phyloP scores from a whole-genome alignment of 257 asterid species.

The Primulina eburnea region DNA sequence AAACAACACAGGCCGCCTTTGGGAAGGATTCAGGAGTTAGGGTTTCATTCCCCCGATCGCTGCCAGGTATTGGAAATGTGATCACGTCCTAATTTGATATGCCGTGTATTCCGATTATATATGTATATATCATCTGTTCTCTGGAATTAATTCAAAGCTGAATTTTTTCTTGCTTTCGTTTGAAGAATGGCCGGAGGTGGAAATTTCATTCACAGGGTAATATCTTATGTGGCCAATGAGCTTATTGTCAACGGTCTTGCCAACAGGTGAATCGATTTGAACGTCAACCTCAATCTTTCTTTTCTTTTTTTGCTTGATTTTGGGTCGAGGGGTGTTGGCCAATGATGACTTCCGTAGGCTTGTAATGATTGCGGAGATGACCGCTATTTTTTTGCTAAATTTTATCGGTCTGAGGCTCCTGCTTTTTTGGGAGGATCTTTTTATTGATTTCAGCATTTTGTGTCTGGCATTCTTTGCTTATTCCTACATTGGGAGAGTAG shows the following conservation, averaged over 20 bases:
- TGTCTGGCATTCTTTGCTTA: neutral
- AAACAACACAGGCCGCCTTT: neutral
- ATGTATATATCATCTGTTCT: no score
- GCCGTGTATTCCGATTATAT: neutral
- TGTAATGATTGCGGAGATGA: conserved; percentile 43
- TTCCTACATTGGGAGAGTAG: neutral
- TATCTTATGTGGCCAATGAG: conserved; percentile 61
- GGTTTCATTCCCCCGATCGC: conserved; percentile 13
- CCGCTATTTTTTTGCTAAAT: conserved; percentile 15
- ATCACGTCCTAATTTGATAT: neutral
- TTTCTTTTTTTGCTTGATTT: no score
- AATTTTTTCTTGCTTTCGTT: neutral
- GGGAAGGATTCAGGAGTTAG: conserved; percentile 26
- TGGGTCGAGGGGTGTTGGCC: conserved; percentile 11
- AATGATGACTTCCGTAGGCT: conserved; percentile 34
- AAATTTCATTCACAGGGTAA: conserved; percentile 59
- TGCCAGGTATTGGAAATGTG: conserved; percentile 16
- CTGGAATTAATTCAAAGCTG: neutral
- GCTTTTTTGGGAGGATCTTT: neutral
- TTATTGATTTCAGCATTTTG: neutral
- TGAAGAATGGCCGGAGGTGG: conserved; percentile 75
- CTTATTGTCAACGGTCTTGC: conserved; percentile 49
- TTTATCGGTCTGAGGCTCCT: conserved; percentile 60
- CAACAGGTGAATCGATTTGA: conserved; percentile 48
- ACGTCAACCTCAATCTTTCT: neutral